These are phyloP conservation scores for Aspergillus ochraceus DNA, from an alignment of 2,329 filamentous ascomycete species.

Conservation along the genomic window DNA sequence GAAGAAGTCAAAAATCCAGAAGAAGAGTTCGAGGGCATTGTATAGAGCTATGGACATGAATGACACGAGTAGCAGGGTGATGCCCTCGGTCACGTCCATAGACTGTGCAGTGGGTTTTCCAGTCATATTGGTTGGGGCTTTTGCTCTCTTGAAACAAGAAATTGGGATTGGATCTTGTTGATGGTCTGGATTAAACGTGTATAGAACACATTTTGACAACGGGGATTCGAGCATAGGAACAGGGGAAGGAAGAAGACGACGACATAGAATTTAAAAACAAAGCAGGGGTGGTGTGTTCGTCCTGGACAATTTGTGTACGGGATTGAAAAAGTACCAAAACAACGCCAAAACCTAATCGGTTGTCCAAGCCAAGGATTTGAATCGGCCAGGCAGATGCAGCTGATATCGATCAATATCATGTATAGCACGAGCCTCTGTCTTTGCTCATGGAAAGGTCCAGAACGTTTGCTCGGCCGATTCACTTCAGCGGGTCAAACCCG, in stretches of 20 bases:
- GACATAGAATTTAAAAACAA: background rate
- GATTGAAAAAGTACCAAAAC: background rate
- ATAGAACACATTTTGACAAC: background rate
- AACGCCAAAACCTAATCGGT: background rate
- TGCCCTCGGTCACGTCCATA: background rate
- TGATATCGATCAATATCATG: background rate
- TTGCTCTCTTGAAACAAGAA: background rate
- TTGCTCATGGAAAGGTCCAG: background rate
- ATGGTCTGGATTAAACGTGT: background rate
- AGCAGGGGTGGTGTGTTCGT: background rate
- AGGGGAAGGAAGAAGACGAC: background rate
- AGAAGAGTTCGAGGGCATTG: constrained; percentile 49
- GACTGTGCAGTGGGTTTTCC: background rate
- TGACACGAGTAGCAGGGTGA: constrained; percentile 22
- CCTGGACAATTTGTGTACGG: background rate
- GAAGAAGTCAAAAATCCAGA: constrained; percentile 40
- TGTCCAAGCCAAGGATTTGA: background rate
- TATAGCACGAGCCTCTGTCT: background rate
- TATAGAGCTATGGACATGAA: constrained; percentile 42
- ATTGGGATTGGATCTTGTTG: background rate
- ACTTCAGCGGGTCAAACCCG: background rate
- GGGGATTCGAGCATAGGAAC: background rate
- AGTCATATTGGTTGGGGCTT: background rate
- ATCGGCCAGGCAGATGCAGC: background rate
- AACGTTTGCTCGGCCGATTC: background rate